Base-by-base conservation (phyloP, 306 rosid species). In the Nissolia schottii region DNA sequence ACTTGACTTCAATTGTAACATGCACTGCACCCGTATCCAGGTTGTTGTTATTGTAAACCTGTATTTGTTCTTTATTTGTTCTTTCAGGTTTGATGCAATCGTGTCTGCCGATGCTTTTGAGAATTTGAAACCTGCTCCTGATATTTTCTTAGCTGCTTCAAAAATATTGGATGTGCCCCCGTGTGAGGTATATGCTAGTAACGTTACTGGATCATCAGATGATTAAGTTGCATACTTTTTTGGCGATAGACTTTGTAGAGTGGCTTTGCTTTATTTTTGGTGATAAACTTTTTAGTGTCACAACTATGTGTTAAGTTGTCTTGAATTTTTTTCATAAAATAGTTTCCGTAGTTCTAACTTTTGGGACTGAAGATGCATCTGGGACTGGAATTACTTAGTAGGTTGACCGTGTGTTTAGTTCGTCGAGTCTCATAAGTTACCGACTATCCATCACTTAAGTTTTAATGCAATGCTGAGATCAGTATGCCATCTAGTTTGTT, bases 51-150 rank as follows among this genome's bases (percentile, higher is more conserved):
- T 20, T 51, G 11, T 50, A 74, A 12, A 41, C 59, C 32, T 58
- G 51, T 46, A 62, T 53, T 61, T 79, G 54, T 83, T 63, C 75
- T 81, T 70, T 46, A 62, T 53, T 61, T 79, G 54, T 83, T 63
- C 75, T 81, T 70, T 82, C 85, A 94, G 98, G 97, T 94, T 94
- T 37, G 92, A 94, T 75, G 95, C 97, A 31, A 85, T 94, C 29
- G 96, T 91, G 70, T 85, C 97, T 75, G 98, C 96, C 63, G 98
- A 94, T 83, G 98, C 98, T 67, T 94, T 94, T 82, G 96, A 94
- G 85, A 94, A 89, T 79, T 79, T 94, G 88, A 94, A 94, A 74
- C 98, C 98, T 76, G 92, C 97, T 80, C 98, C 97, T 49, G 98
- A 91, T 79, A 94, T 91, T 73, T 94, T 94, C 83, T 75, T 94